Conservation (phyloP, 2,329 filamentous ascomycete genomes). For the Ascocoryne sarcoides region DNA sequence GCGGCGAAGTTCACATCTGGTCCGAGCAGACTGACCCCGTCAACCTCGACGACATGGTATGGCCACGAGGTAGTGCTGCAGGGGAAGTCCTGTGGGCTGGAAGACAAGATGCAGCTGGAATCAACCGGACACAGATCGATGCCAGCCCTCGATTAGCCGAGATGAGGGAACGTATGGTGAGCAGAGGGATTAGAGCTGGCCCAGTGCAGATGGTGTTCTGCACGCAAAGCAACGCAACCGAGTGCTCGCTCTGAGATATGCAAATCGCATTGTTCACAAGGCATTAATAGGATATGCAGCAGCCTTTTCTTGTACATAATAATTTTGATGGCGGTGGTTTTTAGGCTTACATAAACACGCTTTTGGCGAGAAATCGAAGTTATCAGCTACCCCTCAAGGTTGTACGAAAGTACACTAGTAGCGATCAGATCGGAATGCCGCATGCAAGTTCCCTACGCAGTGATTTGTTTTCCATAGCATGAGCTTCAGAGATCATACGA, state of each 20-base stretch:
- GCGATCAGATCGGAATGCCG: too few relatives aligned
- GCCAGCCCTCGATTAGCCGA: slow-evolving; percentile 63
- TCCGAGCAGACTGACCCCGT: slow-evolving; percentile 67
- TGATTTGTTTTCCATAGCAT: too few relatives aligned
- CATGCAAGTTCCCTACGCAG: too few relatives aligned
- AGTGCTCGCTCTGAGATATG: slow-evolving; percentile 29
- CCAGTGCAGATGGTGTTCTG: slow-evolving; percentile 68
- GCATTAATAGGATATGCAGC: too few relatives aligned
- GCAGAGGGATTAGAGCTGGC: slow-evolving; percentile 53
- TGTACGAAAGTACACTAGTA: too few relatives aligned
- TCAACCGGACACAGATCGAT: slow-evolving; percentile 62
- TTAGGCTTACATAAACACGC: too few relatives aligned
- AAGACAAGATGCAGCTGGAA: slow-evolving; percentile 51
- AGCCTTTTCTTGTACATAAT: too few relatives aligned
- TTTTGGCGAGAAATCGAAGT: too few relatives aligned
- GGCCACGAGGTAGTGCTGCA: slow-evolving; percentile 67
- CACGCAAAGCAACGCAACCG: slow-evolving; percentile 49
- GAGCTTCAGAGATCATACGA: too few relatives aligned
- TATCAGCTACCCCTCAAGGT: too few relatives aligned
- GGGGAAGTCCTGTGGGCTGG: slow-evolving; percentile 79
- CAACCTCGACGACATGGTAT: slow-evolving; percentile 68
- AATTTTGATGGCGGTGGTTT: too few relatives aligned
- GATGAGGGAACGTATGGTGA: slow-evolving; percentile 67
- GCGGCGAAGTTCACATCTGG: slow-evolving; percentile 78
- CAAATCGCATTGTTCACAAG: too few relatives aligned